Evolutionary conservation across 768 basidiomycete genomes (phyloP).

Genomic region (Podaxis sp.): DNA sequence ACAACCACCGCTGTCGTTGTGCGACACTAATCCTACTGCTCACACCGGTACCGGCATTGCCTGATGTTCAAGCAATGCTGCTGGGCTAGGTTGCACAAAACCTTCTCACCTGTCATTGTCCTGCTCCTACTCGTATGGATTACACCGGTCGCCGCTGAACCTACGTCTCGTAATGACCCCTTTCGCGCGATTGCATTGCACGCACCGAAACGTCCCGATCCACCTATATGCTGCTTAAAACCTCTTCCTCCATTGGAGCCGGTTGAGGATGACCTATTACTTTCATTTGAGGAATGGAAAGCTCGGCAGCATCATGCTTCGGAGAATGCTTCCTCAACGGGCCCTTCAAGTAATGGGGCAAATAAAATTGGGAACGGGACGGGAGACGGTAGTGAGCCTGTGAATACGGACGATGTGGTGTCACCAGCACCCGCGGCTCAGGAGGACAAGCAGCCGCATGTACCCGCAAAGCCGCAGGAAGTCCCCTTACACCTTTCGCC

Average conservation of each 20-base stretch:
- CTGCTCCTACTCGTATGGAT: slow-evolving; percentile 18
- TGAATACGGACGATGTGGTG: slow-evolving; percentile 8
- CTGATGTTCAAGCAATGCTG: slow-evolving; percentile 5
- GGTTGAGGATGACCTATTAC: slow-evolving; percentile 60
- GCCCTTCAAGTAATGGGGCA: slow-evolving; percentile 12
- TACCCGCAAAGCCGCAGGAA: slow-evolving; percentile 21
- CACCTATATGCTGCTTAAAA: slow-evolving; percentile 68
- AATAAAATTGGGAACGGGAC: slow-evolving; percentile 7
- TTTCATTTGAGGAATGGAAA: slow-evolving; percentile 91
- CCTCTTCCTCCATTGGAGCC: slow-evolving; percentile 46
- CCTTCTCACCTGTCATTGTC: slow-evolving; percentile 8
- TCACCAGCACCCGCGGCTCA: slow-evolving; percentile 2
- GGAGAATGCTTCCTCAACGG: slow-evolving; percentile 26
- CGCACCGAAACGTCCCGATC: slow-evolving; percentile 48
- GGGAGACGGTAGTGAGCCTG: slow-evolving; percentile 12
- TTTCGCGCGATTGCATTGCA: slow-evolving; percentile 56
- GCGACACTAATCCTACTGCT: too few species aligned
- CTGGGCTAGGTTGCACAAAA: slow-evolving; percentile 6
- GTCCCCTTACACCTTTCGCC: slow-evolving; percentile 41
- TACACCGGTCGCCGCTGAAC: slow-evolving; percentile 30
- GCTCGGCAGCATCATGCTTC: slow-evolving; percentile 52
- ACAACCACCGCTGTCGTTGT: neutral
- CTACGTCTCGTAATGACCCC: slow-evolving; percentile 49
- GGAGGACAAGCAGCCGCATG: slow-evolving; percentile 19
- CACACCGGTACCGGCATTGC: neutral